Conservation (phyloP, 352 stramenopile species). For the Blastocystis hominis region DNA sequence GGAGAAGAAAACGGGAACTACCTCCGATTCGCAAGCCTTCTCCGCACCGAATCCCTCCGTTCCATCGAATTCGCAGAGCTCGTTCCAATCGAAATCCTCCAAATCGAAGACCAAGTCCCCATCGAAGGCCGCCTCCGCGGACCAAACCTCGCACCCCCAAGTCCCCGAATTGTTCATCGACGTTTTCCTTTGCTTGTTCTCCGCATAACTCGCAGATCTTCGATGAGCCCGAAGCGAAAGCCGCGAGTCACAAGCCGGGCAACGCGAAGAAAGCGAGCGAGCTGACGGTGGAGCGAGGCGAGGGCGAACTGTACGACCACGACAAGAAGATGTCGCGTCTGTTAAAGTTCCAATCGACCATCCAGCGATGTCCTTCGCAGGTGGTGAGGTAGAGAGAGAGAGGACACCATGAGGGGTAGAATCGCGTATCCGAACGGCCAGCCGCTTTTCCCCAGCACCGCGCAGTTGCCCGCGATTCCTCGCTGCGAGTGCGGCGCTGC, state of each 20-base stretch:
- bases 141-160: background rate
- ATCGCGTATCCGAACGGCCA: conserved; percentile 20
- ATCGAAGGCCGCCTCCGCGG: no score
- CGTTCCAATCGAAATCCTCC: no score
- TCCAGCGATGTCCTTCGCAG: background rate
- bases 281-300: background rate
- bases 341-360: conserved; percentile 29
- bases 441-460: background rate
- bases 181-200: background rate
- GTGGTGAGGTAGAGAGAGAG: background rate
- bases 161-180: conserved; percentile 22
- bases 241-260: background rate
- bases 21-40: no score
- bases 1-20: background rate
- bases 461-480: background rate
- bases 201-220: background rate
- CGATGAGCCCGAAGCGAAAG: background rate
- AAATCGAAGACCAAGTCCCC: no score
- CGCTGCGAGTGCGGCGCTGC: background rate
- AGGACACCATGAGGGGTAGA: background rate
- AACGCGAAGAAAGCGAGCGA: background rate
- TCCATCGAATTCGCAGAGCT: no score
- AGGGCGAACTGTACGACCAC: conserved; percentile 1
- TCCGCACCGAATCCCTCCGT: no score
- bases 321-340: conserved; percentile 41